Evolutionary conservation across 192 early-diverging fungal species (phyloP).

Genomic region (Backusella sp.): DNA sequence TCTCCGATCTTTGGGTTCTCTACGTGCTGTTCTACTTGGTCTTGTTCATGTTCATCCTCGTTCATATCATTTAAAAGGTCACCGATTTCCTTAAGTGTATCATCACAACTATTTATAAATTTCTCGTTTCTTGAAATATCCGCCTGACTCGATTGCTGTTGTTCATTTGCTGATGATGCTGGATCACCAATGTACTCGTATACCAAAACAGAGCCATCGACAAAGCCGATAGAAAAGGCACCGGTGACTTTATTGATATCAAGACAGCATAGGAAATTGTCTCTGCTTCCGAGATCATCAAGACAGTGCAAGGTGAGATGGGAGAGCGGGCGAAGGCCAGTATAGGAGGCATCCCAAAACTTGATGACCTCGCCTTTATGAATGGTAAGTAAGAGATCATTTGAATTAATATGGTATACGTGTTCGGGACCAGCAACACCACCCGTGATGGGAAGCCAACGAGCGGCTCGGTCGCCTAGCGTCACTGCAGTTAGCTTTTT

Average conservation of each 20-base stretch:
- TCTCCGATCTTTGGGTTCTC: not conserved
- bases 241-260: slow-evolving; percentile 34
- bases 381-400: slow-evolving; percentile 43
- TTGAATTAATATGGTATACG: slow-evolving; percentile 31
- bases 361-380: slow-evolving; percentile 41
- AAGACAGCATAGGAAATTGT: slow-evolving; percentile 27
- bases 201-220: slow-evolving; percentile 22
- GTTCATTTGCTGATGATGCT: not conserved
- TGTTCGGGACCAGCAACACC: slow-evolving; percentile 31
- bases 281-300: slow-evolving; percentile 21
- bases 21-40: not conserved
- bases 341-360: slow-evolving; percentile 50
- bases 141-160: not conserved
- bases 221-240: slow-evolving; percentile 35
- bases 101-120: slow-evolving; percentile 12
- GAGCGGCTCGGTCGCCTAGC: not conserved
- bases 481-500: slow-evolving; percentile 15
- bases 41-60: not conserved
- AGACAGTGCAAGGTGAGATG: slow-evolving; percentile 36
- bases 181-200: slow-evolving; percentile 10
- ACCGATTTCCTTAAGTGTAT: slow-evolving; percentile 15
- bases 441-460: slow-evolving; percentile 44
- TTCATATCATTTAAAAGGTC: slow-evolving; percentile 17
- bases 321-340: slow-evolving; percentile 34
- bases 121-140: slow-evolving; percentile 1